Base-by-base conservation (phyloP, 2,329 filamentous ascomycete species). In the Claviceps purpurea region DNA sequence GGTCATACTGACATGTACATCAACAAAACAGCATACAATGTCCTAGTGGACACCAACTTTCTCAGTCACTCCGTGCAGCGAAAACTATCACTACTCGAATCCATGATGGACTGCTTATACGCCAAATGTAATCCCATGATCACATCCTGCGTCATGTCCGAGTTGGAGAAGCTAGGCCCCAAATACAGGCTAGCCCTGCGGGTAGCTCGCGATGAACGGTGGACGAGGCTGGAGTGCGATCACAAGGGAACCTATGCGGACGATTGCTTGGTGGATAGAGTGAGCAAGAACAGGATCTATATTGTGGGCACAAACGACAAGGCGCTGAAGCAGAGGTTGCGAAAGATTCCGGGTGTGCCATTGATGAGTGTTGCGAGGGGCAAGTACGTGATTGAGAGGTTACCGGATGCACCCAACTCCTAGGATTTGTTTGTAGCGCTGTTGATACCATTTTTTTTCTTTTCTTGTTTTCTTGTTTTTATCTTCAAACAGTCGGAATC, bases 71-170 rank as follows among this genome's bases (percentile, higher is more conserved):
- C 89, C 0, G 87, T 97, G 2, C 87, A 90, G 68, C 82, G 85
- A 59, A 97, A 98, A 71, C 79, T 97, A 20, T 88, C 90, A 38
- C 73, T 97, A 13, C 77, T 95, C 20, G 84, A 91, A 55, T 83
- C 85, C 3, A 87, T 96, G 74, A 95, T 96, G 88, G 89, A 96
- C 67, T 86, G 87, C 51, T 77, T 98, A 4, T 95, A 90, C 66
- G 91, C 91, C 18, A 94, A 94, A 62, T 93, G 87, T 66, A 88
- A 83, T 22, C 89, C 89, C 18, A 85, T 93, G 57, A 89, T 97
- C 58, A 95, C 89, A 2, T 73, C 63, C 54, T 77, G 86, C 71
- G 83, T 84, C 59, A 84, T 90, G 78, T 84, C 83, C 52, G 89
- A 95, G 67, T 70, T 96, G 57, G 89, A 95, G 65, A 95, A 95